Base-by-base conservation (phyloP, 2,329 filamentous ascomycete genomes). In the Talaromyces amestolkiae region DNA sequence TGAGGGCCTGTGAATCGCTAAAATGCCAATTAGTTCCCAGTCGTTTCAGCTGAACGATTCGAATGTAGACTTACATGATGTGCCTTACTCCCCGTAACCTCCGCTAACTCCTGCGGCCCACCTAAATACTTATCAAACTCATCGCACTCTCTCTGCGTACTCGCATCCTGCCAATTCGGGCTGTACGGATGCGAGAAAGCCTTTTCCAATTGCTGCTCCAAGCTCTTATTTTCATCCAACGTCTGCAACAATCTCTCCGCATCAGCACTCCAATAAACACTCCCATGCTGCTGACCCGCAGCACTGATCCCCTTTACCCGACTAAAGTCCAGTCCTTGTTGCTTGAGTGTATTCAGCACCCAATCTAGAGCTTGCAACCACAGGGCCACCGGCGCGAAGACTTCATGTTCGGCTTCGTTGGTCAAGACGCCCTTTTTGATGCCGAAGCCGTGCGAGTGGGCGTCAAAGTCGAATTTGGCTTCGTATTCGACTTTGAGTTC, bases 161-260 rank as follows among this genome's bases (percentile, higher is more conserved):
- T 97, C 68, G 93, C 90, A 77, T 99, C 95, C 80, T 98, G 95
- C 95, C 95, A 99, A 77, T 98, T 99, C 8, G 95, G 95, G 69
- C 92, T 93, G 80, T 89, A 93, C 4, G 91, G 89, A 76, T 96
- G 90, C 17, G 93, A 91, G 74, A 98, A 91, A 0, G 90, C 91
- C 3, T 79, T 81, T 10, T 81, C 80, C 31, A 98, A 81, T 80
- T 96, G 93, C 67, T 91, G 87, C 59, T 91, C 84, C 56, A 98
- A 81, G 0, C 84, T 80, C 74, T 85, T 86, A 22, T 79, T 79
- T 2, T 84, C 75, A 69, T 91, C 83, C 51, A 98, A 80, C 13
- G 73, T 80, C 3, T 76, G 79, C 51, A 98, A 84, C 51, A 90
- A 73, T 8, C 78, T 73, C 74, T 91, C 90, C 6, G 91, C 93